Conservation (phyloP, 2,329 filamentous ascomycete species). For the Stagonosporopsis cucurbitacearum region DNA sequence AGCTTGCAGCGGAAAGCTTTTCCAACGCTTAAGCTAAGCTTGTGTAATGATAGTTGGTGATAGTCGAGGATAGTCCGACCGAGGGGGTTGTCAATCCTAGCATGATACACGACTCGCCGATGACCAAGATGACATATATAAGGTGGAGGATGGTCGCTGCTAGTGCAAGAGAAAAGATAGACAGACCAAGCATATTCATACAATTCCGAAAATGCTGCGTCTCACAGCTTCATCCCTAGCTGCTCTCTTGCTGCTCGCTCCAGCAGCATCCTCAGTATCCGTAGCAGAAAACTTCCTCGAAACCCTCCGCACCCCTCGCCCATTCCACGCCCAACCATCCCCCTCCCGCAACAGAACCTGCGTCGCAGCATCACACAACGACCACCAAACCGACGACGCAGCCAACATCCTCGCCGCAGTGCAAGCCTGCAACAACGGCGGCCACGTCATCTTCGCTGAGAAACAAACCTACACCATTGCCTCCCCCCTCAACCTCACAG, state of each 20-base stretch:
- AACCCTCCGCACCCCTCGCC: constrained; percentile 21
- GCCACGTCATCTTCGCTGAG: constrained; percentile 20
- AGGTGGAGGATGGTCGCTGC: not conserved
- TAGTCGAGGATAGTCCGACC: not conserved
- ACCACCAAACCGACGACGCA: constrained; percentile 16
- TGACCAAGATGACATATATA: not conserved
- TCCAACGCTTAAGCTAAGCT: constrained; percentile 7
- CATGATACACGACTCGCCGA: not conserved
- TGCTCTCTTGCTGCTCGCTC: constrained; percentile 9
- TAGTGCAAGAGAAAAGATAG: not conserved
- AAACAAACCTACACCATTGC: constrained; percentile 18
- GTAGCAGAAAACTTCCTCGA: constrained; percentile 22
- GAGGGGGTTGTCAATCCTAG: not conserved
- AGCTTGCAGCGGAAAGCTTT: constrained; percentile 18
- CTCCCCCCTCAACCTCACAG: constrained; percentile 18
- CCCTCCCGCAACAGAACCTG: constrained; percentile 23
- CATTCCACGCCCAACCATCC: constrained; percentile 16
- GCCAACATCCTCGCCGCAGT: constrained; percentile 16
- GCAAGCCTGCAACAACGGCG: constrained; percentile 19
- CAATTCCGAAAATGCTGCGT: constrained; percentile 2
- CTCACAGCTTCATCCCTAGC: not conserved
- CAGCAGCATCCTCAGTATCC: constrained; percentile 9
- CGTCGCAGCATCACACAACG: constrained; percentile 19
- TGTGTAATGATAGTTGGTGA: not conserved
- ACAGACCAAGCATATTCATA: not conserved